Evolutionary conservation across 1,284 basidiomycete species (phyloP).

Genomic region (Austropuccinia psidii): DNA sequence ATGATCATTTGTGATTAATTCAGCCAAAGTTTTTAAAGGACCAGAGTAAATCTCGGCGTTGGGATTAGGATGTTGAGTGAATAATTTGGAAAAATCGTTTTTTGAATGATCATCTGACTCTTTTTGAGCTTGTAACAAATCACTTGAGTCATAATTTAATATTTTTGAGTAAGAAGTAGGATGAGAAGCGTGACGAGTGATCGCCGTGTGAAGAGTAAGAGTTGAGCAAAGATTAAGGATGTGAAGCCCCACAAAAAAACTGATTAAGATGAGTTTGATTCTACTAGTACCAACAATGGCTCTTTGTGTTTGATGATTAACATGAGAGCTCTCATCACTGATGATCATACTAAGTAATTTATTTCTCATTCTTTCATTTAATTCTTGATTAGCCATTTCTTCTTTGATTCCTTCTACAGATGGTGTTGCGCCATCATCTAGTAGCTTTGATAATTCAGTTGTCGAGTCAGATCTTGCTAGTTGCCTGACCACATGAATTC

Average conservation of each 20-base stretch:
- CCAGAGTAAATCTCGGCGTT: background rate
- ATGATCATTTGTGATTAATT: slow-evolving; percentile 39
- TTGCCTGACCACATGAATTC: slow-evolving; percentile 27
- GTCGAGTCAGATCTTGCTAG: slow-evolving; percentile 29
- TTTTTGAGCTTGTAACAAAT: background rate
- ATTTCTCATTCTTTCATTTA: background rate
- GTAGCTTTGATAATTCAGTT: slow-evolving; percentile 19
- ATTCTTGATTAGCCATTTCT: slow-evolving; percentile 30
- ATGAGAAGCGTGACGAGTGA: slow-evolving; percentile 54
- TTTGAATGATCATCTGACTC: too few relatives aligned
- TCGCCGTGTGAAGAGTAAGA: slow-evolving; percentile 64
- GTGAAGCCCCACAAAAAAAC: slow-evolving; percentile 75
- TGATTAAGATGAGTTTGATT: slow-evolving; percentile 17
- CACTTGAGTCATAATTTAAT: background rate
- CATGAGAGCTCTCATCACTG: background rate
- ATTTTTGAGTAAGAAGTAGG: slow-evolving; percentile 37
- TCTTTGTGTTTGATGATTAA: background rate
- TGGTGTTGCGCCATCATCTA: slow-evolving; percentile 27
- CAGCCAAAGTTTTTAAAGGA: background rate
- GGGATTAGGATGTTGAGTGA: too few relatives aligned
- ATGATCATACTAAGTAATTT: slow-evolving; percentile 24
- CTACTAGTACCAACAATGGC: slow-evolving; percentile 23
- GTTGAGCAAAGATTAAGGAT: slow-evolving; percentile 89
- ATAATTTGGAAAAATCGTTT: too few relatives aligned
- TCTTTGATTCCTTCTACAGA: slow-evolving; percentile 22